Conservation (phyloP, 2,329 filamentous ascomycete genomes). For the Thielaviopsis punctulata region DNA sequence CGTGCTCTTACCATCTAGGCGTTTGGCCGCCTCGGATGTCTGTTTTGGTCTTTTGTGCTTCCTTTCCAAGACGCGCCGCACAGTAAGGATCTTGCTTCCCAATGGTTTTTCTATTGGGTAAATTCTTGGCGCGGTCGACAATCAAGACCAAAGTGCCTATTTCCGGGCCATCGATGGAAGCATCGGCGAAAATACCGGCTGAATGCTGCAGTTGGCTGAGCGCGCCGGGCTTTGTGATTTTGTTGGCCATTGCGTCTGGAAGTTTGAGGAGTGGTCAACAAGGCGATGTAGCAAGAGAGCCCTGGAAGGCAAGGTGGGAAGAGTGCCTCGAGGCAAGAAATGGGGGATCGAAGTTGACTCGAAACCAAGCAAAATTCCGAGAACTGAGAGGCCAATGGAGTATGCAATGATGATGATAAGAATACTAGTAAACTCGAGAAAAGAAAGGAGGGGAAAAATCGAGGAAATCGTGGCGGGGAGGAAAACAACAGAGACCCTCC, state of each 20-base stretch:
- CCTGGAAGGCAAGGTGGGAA: neutral
- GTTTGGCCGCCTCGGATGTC: slow-evolving; percentile 91
- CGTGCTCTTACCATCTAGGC: slow-evolving; percentile 58
- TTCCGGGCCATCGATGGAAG: slow-evolving; percentile 78
- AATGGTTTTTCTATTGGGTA: slow-evolving; percentile 92
- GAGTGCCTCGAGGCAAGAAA: too few relatives aligned
- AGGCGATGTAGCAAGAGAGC: neutral
- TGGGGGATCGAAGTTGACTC: neutral
- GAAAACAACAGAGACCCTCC: too few relatives aligned
- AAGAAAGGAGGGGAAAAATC: too few relatives aligned
- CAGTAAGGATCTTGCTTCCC: slow-evolving; percentile 98
- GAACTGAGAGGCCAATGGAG: neutral
- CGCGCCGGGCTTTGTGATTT: slow-evolving; percentile 32
- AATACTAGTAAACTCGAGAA: too few relatives aligned
- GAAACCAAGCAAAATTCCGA: neutral
- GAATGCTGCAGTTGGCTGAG: slow-evolving; percentile 52
- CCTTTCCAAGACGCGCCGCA: slow-evolving; percentile 81
- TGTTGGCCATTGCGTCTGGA: slow-evolving; percentile 29
- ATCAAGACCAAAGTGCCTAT: slow-evolving; percentile 89
- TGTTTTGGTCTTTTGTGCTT: slow-evolving; percentile 91
- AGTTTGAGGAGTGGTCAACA: neutral
- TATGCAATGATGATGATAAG: too few relatives aligned
- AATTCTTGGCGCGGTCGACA: slow-evolving; percentile 87
- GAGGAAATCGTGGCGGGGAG: too few relatives aligned
- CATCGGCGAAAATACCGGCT: slow-evolving; percentile 84